phyloP scores from a whole-genome alignment of 495 filamentous ascomycete genomes.

The Wilcoxina mikolae region DNA sequence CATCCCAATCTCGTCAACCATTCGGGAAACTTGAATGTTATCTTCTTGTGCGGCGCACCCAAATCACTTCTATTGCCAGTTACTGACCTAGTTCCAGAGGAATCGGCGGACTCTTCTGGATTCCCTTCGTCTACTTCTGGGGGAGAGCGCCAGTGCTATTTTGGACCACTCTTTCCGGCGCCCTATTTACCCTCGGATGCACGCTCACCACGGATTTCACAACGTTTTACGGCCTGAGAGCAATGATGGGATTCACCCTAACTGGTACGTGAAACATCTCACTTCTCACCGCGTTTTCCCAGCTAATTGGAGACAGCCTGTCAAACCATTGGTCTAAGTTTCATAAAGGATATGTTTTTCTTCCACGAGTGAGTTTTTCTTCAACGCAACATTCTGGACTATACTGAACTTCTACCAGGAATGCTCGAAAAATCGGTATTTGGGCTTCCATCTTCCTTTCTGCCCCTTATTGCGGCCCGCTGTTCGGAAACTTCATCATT shows the following conservation, averaged over 20 bases:
- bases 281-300: no score
- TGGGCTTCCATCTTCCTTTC: constrained; percentile 22
- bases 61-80: neutral
- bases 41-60: constrained; percentile 38
- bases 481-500: constrained; percentile 27
- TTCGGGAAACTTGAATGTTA: constrained; percentile 19
- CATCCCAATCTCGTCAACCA: constrained; percentile 12
- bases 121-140: constrained; percentile 20
- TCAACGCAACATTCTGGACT: no score
- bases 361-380: constrained; percentile 26
- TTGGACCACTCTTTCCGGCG: constrained; percentile 21
- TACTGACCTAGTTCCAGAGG: constrained; percentile 4
- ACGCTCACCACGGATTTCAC: constrained; percentile 21
- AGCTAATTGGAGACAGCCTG: no score
- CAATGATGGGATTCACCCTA: constrained; percentile 32
- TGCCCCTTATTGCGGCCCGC: constrained; percentile 22
- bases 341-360: constrained; percentile 26
- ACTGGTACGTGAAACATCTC: constrained; percentile 29
- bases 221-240: constrained; percentile 19
- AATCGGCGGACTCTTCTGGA: constrained; percentile 18
- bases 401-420: no score
- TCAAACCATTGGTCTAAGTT: constrained; percentile 21
- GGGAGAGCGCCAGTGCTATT: constrained; percentile 23
- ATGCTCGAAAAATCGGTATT: constrained; percentile 21
- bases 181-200: constrained; percentile 20